Evolutionary conservation across 2,329 filamentous ascomycete species (phyloP).

Genomic region (Boeremia exigua): DNA sequence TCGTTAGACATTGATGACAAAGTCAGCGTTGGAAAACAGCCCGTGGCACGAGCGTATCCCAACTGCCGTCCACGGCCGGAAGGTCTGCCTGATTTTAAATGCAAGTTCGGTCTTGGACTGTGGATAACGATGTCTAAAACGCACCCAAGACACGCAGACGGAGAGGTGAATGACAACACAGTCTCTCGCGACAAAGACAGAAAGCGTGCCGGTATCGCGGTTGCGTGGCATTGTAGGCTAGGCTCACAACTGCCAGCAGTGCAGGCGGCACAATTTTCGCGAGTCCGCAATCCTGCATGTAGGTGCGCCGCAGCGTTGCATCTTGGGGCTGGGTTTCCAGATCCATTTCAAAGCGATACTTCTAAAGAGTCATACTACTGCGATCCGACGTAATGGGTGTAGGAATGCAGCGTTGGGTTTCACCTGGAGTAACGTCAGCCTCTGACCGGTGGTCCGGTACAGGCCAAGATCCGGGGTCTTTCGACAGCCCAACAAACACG

Average conservation of each 20-base stretch:
- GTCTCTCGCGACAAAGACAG: not conserved
- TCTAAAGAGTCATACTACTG: conserved; percentile 12
- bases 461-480: conserved; percentile 9
- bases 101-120: not conserved
- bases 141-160: not conserved
- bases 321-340: conserved; percentile 20
- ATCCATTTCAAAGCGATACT: not conserved
- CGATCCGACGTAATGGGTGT: conserved; percentile 5
- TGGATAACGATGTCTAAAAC: not conserved
- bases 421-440: conserved; percentile 11
- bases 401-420: conserved; percentile 13
- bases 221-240: conserved; percentile 20
- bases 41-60: not conserved
- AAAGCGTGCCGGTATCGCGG: not conserved
- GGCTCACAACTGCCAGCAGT: conserved; percentile 15
- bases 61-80: conserved; percentile 2
- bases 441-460: conserved; percentile 8
- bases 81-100: no score
- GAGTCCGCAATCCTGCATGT: conserved; percentile 1
- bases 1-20: not conserved
- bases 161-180: no score
- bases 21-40: not conserved
- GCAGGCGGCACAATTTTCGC: not conserved
- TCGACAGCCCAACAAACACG: not conserved
- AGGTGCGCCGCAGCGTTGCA: conserved; percentile 20